Evolutionary conservation across 2,329 filamentous ascomycete species (phyloP).

Genomic region (Hysterium pulicare): DNA sequence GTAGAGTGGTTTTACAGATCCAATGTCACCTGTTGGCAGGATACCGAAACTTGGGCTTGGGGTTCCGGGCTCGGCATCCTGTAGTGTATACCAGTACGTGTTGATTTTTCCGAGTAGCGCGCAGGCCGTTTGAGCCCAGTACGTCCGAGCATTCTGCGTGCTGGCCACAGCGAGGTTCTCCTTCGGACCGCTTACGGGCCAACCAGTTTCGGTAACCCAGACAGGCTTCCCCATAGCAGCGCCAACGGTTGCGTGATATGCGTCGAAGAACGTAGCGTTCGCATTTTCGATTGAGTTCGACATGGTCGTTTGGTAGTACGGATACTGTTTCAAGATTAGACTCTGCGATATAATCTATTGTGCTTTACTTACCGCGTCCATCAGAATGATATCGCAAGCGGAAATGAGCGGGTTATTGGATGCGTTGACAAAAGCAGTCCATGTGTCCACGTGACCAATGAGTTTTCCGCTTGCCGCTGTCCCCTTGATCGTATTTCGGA

Average conservation of each 20-base stretch:
- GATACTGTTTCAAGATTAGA: slow-evolving; percentile 47
- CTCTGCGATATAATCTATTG: neutral
- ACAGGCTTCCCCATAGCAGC: slow-evolving; percentile 66
- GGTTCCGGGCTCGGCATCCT: slow-evolving; percentile 58
- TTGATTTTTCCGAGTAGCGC: slow-evolving; percentile 57
- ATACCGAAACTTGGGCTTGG: slow-evolving; percentile 71
- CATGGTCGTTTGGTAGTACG: slow-evolving; percentile 71
- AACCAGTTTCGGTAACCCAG: slow-evolving; percentile 88
- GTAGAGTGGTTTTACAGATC: slow-evolving; percentile 28
- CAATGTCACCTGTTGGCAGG: slow-evolving; percentile 47
- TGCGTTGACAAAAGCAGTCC: slow-evolving; percentile 66
- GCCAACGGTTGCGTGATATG: slow-evolving; percentile 57
- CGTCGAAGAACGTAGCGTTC: slow-evolving; percentile 64
- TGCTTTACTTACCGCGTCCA: slow-evolving; percentile 57
- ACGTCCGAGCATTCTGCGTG: slow-evolving; percentile 68
- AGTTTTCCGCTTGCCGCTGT: slow-evolving; percentile 57
- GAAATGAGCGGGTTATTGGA: slow-evolving; percentile 69
- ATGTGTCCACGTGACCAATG: slow-evolving; percentile 86
- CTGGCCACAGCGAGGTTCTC: slow-evolving; percentile 61
- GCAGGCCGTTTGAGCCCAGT: slow-evolving; percentile 78
- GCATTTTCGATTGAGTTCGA: slow-evolving; percentile 57
- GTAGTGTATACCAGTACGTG: slow-evolving; percentile 72
- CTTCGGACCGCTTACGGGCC: slow-evolving; percentile 69
- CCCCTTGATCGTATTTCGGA: slow-evolving; percentile 60
- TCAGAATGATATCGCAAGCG: slow-evolving; percentile 72